Evolutionary conservation across 495 filamentous ascomycete species (phyloP).

Genomic region (Barbatosphaeria neglecta): DNA sequence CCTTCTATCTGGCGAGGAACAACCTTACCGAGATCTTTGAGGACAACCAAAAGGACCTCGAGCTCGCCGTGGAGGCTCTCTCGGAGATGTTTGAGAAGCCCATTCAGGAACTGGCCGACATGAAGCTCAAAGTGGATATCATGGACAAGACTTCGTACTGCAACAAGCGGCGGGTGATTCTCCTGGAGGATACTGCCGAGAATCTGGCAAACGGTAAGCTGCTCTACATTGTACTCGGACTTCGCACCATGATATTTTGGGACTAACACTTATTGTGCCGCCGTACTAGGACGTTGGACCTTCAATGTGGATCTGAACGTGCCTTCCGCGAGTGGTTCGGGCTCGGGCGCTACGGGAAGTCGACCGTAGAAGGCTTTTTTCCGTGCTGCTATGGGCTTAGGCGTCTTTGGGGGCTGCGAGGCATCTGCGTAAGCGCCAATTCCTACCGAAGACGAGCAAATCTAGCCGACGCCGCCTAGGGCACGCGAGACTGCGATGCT

Average conservation of each 20-base stretch:
- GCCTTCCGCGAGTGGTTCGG: neutral
- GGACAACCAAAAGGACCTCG: slow-evolving; percentile 95
- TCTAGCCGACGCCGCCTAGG: no score
- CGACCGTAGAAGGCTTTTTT: slow-evolving; percentile 4
- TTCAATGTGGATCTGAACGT: slow-evolving; percentile 32
- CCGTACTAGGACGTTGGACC: slow-evolving; percentile 28
- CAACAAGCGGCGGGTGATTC: slow-evolving; percentile 78
- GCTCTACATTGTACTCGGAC: no score
- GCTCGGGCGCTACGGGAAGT: slow-evolving; percentile 7
- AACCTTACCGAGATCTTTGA: slow-evolving; percentile 96
- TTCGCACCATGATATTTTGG: no score
- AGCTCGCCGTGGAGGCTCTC: slow-evolving; percentile 89
- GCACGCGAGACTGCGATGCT: no score
- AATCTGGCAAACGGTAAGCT: slow-evolving; percentile 75
- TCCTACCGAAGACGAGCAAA: no score
- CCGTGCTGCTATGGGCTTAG: no score
- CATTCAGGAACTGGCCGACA: slow-evolving; percentile 61
- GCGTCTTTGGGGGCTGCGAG: no score
- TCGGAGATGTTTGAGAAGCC: slow-evolving; percentile 98
- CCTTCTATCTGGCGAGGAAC: slow-evolving; percentile 89
- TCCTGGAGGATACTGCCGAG: slow-evolving; percentile 82
- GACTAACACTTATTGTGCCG: no score
- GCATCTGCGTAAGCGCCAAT: no score
- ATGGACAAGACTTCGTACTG: slow-evolving; percentile 97
- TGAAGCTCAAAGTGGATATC: slow-evolving; percentile 81